phyloP scores from a whole-genome alignment of 352 stramenopile species.

The Nothophytophthora sp. region DNA sequence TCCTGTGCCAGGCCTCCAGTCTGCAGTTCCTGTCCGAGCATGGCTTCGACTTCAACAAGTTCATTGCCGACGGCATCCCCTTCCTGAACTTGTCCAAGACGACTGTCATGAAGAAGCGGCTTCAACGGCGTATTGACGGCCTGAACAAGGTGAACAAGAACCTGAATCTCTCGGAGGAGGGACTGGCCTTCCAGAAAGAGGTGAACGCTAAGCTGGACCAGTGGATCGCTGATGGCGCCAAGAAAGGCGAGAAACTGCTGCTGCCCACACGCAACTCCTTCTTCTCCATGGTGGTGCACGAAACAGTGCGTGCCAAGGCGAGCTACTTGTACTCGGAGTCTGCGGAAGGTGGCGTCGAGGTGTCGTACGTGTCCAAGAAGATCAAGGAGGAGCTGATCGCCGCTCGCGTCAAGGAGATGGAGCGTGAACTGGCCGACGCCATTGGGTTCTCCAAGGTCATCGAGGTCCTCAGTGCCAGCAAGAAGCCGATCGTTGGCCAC shows the following conservation, averaged over 20 bases:
- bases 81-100: conserved; percentile 68
- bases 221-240: conserved; percentile 50
- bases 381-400: conserved; percentile 66
- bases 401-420: conserved; percentile 48
- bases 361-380: conserved; percentile 64
- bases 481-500: conserved; percentile 79
- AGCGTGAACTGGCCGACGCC: conserved; percentile 60
- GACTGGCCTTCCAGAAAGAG: conserved; percentile 40
- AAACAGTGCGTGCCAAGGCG: conserved; percentile 53
- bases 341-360: conserved; percentile 43
- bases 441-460: conserved; percentile 85
- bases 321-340: conserved; percentile 68
- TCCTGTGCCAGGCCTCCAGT: conserved; percentile 79
- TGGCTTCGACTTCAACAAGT: conserved; percentile 89
- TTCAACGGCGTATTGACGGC: conserved; percentile 61
- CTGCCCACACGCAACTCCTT: conserved; percentile 69
- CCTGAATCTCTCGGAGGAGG: conserved; percentile 50
- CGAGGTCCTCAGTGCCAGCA: conserved; percentile 65
- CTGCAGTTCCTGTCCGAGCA: conserved; percentile 84
- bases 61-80: conserved; percentile 80
- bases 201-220: conserved; percentile 48
- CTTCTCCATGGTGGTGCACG: conserved; percentile 75
- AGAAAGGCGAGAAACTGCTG: conserved; percentile 55
- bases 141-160: conserved; percentile 62
- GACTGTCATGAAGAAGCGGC: conserved; percentile 44